Evolutionary conservation across 352 stramenopile species (phyloP), one percentile per base, ranked within the genome.

Genomic region (Pythium monospermum): DNA sequence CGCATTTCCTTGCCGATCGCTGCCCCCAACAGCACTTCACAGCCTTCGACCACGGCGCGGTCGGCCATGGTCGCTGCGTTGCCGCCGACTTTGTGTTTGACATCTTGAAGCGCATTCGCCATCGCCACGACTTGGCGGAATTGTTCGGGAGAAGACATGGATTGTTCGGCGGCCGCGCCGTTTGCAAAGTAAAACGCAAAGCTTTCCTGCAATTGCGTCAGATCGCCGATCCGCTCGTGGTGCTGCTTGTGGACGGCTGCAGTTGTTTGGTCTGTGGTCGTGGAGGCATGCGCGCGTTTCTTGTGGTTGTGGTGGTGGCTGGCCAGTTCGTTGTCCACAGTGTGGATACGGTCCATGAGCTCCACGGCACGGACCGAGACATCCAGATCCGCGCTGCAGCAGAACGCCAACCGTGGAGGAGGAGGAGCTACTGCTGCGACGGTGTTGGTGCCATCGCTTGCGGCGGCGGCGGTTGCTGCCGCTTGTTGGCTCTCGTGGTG

Each of bases 161-260:
- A 90, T 63, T 93, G 82, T 47, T 93, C 82, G 8, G 82, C 82
- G 2, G 82, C 82, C 15, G 82, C 82, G 35, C 82, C 82, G 16
- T 76, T 78, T 7, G 75, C 73, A 61, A 93, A 93, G 57, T 93
- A 93, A 53, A 81, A 90, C 26, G 73, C 76, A 53, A 93, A 93
- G 55, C 77, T 91, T 53, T 93, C 77, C 44, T 87, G 77, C 3
- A 93, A 57, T 5, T 83, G 64, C 4, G 65, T 53, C 2, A 87
- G 44, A 19, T 74, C 84, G 38, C 58, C 66, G 36, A 93, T 91
- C 7, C 79, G 79, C 52, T 91, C 82, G 54, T 91, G 80, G 52
- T 93, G 82, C 37, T 71, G 48, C 26, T 70, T 64, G 2, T 19
- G n/a, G 18, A 92, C 52, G 22, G 43, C 39, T 51, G n/a, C 10